Base-by-base conservation (phyloP, 345 rosid genomes). In the Moringa oleifera region DNA sequence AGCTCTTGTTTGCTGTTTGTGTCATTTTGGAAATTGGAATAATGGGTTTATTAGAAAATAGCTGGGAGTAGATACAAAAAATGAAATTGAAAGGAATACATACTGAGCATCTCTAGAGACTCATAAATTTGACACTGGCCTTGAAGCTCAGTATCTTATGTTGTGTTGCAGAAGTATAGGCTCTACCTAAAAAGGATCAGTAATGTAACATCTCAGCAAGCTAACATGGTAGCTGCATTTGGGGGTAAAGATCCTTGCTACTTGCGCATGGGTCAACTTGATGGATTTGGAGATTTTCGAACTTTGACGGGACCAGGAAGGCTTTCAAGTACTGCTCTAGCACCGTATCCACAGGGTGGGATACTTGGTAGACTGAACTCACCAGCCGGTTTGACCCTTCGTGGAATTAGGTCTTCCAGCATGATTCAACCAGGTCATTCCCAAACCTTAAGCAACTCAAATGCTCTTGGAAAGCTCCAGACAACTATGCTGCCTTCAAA, bases 121-220 rank as follows among this genome's bases (percentile, higher is more conserved):
- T 57, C 11, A 16, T 51, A 18, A 51, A 54, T 63, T 46, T 57
- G 28, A 6, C 51, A 19, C 9, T 28, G 41, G 51, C 36, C 20
- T 17, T 19, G 25, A 62, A 37, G n/a, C 63, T 57, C 20, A 36
- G 24, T 55, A 41, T 59, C 25, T 53, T 60, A 0, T 58, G 23
- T 55, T 62, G 25, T 68, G 49, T 45, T 71, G 66, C 90, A 93
- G 98, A 93, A 93, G 68, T 93, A 80, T 64, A 85, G 97, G 79
- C 84, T 88, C 16, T 88, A 85, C 83, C 73, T 93, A 73, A 93
- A 83, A 76, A 84, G 82, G 71, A 61, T 85, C 57, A 79, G 83
- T 51, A 57, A 23, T 69, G 77, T 51, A 28, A 76, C 79, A 37
- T 31, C 67, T 31, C 90, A 85, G 66, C 86, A 81, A 68, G 83